Evolutionary conservation across 805 yeast genomes (phyloP), one percentile per base, ranked within the genome.

Genomic region (Yamadazyma takamatsuzukensis): DNA sequence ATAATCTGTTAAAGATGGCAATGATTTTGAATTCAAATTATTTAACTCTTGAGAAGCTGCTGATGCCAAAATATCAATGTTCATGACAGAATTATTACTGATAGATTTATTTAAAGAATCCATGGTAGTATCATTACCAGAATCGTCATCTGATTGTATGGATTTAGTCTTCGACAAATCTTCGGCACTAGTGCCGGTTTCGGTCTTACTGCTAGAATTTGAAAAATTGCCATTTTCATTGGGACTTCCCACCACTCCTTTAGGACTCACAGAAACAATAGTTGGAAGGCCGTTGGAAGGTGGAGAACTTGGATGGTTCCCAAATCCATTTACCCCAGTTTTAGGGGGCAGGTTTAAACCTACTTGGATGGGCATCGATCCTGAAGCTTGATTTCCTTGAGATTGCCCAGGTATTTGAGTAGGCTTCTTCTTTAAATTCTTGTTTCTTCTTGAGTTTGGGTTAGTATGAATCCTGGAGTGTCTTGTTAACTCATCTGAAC

Each of bases 401-500:
- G n/a, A n/a, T n/a, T n/a, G n/a, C n/a, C n/a, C n/a, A n/a, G n/a
- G n/a, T n/a, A n/a, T n/a, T n/a, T n/a, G n/a, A n/a, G n/a, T n/a
- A n/a, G n/a, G n/a, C n/a, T 26, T 36, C 28, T 49, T 53, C 21
- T 26, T 40, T 28, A 53, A 38, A 29, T 61, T 70, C 53, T 78
- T 74, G 48, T 82, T 78, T 53, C 81, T 71, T 35, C 80, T 51
- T 18, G 83, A 75, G 34, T 77, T 76, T 12, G 87, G 84, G 45
- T 81, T 81, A 15, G 79, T 76, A 53, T 83, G 89, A 37, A 81
- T 82, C 39, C 88, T 65, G 30, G 74, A 64, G 53, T 82, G 90
- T 51, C 90, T 69, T 10, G 87, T 82, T 32, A 82, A 61, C 51
- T 82, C 90, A 54, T 82, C 90, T 18, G 81, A 74, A 36, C 90